Percentiles rank a stretch among this genome's conserved stretches.
Evolutionary conservation across 495 filamentous ascomycete species (phyloP).

Genomic region (Stereocaulon alpinum): DNA sequence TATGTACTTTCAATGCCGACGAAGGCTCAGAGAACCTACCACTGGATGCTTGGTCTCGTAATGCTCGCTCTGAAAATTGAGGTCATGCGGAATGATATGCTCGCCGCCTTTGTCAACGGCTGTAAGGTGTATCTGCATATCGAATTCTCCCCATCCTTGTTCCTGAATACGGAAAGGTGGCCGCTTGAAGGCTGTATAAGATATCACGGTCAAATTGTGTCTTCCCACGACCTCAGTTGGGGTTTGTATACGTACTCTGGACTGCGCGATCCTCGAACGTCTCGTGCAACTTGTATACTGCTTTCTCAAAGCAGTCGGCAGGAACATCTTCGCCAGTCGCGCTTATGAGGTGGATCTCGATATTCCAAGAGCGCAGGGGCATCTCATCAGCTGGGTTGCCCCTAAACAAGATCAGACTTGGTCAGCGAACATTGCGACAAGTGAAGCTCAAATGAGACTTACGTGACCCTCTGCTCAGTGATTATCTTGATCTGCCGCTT

Average conservation of each 20-base stretch:
- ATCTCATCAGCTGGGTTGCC: conserved; percentile 71
- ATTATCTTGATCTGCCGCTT: conserved; percentile 86
- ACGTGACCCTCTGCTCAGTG: conserved; percentile 83
- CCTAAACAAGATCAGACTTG: conserved; percentile 25
- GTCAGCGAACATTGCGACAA: conserved; percentile 8
- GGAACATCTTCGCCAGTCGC: conserved; percentile 56
- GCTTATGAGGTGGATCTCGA: conserved; percentile 50
- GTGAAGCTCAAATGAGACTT: conserved; percentile 29
- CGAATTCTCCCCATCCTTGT: conserved; percentile 98
- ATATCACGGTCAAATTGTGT: background rate
- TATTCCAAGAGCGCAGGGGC: conserved; percentile 69
- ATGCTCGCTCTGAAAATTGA: conserved; percentile 73
- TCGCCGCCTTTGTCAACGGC: conserved; percentile 81
- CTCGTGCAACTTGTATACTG: conserved; percentile 82
- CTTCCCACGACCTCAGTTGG: background rate
- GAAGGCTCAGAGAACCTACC: conserved; percentile 35
- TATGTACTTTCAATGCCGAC: background rate
- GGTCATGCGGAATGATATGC: conserved; percentile 68
- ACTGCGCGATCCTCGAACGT: conserved; percentile 69
- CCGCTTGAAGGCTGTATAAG: conserved; percentile 54
- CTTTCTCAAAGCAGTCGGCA: conserved; percentile 82
- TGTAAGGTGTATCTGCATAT: conserved; percentile 75
- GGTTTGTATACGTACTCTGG: conserved; percentile 53
- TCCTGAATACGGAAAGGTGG: conserved; percentile 85
- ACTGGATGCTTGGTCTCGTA: conserved; percentile 81